A percentile compares a stretch with the other conserved stretches of the same genome.
phyloP scores from a whole-genome alignment of 331 rosid genomes.

The Malus hybrid region DNA sequence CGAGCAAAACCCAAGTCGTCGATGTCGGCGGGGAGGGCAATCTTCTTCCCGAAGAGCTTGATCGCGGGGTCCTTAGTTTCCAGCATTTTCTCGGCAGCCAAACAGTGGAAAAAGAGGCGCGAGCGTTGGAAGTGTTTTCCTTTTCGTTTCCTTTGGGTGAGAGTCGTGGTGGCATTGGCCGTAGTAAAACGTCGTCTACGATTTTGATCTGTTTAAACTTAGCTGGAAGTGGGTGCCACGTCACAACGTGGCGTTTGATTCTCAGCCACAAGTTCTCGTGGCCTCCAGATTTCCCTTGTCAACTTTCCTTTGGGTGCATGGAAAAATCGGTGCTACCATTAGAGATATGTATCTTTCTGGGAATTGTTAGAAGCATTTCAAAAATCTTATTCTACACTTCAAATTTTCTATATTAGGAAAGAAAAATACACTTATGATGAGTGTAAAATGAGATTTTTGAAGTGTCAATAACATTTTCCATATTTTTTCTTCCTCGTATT shows the following conservation, averaged over 20 bases:
- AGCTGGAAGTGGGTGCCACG: conserved; percentile 54
- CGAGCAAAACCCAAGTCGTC: conserved; percentile 13
- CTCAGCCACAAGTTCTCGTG: conserved; percentile 85
- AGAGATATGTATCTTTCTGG: no score
- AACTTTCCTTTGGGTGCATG: conserved; percentile 22
- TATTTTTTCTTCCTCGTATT: no score
- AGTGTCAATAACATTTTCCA: no score
- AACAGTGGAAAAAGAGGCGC: conserved; percentile 27
- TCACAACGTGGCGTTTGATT: conserved; percentile 32
- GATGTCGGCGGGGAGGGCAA: conserved; percentile 32
- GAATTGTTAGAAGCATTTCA: no score
- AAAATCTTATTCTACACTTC: no score
- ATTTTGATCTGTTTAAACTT: conserved; percentile 56
- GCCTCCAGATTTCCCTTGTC: conserved; percentile 40
- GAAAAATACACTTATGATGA: no score
- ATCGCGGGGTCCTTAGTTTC: conserved; percentile 54
- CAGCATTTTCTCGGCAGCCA: conserved; percentile 39
- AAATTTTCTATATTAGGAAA: no score
- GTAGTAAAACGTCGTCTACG: conserved; percentile 14
- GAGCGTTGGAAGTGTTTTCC: conserved; percentile 12
- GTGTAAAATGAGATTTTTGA: no score
- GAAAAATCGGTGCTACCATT: conserved; percentile 16
- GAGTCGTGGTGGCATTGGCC: conserved; percentile 6
- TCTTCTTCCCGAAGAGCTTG: conserved; percentile 68
- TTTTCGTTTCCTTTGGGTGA: background rate